Evolutionary conservation across 1,139 yeast genomes (phyloP).

Genomic region (Lodderomyces pseudojiufengensis): DNA sequence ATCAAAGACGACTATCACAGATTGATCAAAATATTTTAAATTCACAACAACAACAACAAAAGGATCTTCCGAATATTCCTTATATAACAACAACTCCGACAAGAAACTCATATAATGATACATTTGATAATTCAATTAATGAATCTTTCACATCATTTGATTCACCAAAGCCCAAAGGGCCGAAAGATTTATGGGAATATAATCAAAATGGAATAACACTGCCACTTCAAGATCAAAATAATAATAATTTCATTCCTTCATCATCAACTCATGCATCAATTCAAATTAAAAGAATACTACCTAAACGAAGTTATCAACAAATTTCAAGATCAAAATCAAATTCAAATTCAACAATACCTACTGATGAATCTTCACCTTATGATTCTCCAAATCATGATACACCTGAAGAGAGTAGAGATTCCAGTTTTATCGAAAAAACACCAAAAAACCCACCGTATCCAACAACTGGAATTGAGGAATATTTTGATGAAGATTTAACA

Average conservation of each 20-base stretch:
- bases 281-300: conserved; percentile 5
- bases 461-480: conserved; percentile 9
- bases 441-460: conserved; percentile 10
- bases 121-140: conserved; percentile 13
- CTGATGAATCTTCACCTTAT: too few species aligned
- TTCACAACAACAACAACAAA: conserved; percentile 4
- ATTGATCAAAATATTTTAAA: background rate
- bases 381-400: too few species aligned
- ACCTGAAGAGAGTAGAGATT: too few species aligned
- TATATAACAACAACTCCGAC: background rate
- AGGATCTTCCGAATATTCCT: background rate
- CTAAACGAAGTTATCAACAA: conserved; percentile 13
- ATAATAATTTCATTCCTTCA: too few species aligned
- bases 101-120: background rate
- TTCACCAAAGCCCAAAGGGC: conserved; percentile 44
- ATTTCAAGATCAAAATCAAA: conserved; percentile 12
- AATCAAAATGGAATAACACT: conserved; percentile 10
- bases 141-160: conserved; percentile 18
- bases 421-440: background rate
- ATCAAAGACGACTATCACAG: too few species aligned
- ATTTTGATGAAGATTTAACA: conserved; percentile 5
- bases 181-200: conserved; percentile 38
- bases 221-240: too few species aligned
- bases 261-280: conserved; percentile 3
- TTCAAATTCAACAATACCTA: conserved; percentile 2